Base-by-base conservation (phyloP, 2,329 filamentous ascomycete genomes). In the Colletotrichum falcatum region DNA sequence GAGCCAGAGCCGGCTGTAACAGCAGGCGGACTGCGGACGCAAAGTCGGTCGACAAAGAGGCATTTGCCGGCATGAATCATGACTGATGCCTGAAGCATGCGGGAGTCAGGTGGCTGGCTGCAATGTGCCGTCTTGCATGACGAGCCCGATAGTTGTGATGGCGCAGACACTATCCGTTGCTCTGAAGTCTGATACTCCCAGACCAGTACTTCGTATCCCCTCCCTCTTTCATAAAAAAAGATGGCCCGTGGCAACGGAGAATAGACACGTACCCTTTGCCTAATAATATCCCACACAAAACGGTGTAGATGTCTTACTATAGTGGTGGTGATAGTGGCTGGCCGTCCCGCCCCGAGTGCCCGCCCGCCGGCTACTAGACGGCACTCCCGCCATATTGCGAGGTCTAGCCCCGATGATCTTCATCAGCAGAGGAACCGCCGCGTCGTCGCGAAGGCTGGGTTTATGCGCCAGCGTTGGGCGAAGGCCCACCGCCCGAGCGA, bases 281-380 rank as follows among this genome's bases (percentile, higher is more conserved):
- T 14, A 18, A 16, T 23, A 14, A n/a, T 12, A 11, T 14, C 14
- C n/a, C 14, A n/a, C 51, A 37, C 53, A 42, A 55, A 37, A 64
- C 53, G 39, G 42, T 23, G 55, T 35, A 35, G n/a, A 59, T 68
- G 65, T 59, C 65, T 65, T 51, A 12, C 30, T 51, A 12, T 7
- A 33, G 30, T 33, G 30, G 7, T 33, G 8, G 18, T 20, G 26
- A 49, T 18, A 30, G 48, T 20, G 20, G n/a, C 28, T 42, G 7
- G 30, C 14, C 20, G 44, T 26, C 28, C 28, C 37, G 44, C 39
- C n/a, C 26, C 11, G 16, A 23, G 39, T 26, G 35, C 28, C 35
- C n/a, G 33, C n/a, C 53, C 5, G 26, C 20, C 28, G 12, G 28
- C 33, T 35, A 58, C 61, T 35, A n/a, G 35, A 5, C 44, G 35